Percentiles rank a stretch among this genome's conserved stretches.
Conservation (phyloP, 345 rosid genomes). For the Gossypium mustelinum region DNA sequence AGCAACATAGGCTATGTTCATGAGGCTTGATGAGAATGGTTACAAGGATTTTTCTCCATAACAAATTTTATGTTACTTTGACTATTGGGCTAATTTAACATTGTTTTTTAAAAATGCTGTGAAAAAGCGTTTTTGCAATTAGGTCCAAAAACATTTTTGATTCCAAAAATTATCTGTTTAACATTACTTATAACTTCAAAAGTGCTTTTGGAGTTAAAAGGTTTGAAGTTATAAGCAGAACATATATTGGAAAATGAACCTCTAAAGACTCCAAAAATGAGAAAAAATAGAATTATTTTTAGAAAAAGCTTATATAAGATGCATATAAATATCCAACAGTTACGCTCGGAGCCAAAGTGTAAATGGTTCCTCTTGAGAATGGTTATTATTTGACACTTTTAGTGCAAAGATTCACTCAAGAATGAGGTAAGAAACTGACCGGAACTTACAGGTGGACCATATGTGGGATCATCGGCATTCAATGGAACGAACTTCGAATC, state of each 20-base stretch:
- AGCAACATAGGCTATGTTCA: not conserved
- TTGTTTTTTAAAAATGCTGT: too few relatives aligned
- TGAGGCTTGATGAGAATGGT: not conserved
- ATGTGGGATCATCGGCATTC: constrained; percentile 59
- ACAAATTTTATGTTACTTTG: not conserved
- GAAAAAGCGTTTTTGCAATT: too few relatives aligned
- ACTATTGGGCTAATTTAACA: not conserved
- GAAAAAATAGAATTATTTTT: not conserved
- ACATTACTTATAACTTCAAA: too few relatives aligned
- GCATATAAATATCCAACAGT: not conserved
- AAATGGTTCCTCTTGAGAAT: not conserved
- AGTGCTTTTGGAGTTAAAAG: too few relatives aligned
- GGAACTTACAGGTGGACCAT: constrained; percentile 89
- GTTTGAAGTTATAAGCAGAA: too few relatives aligned
- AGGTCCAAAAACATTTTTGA: too few relatives aligned
- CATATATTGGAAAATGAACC: not conserved
- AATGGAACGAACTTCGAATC: constrained; percentile 81
- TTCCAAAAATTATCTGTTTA: too few relatives aligned
- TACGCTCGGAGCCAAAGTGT: not conserved
- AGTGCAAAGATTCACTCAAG: not conserved
- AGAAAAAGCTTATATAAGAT: not conserved
- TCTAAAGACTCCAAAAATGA: not conserved
- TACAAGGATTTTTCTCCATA: not conserved
- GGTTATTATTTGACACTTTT: not conserved
- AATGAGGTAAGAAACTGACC: constrained; percentile 28